Percentiles rank a stretch among this genome's conserved stretches.
These are phyloP conservation scores for Lipomyces chichibuensis DNA, from an alignment of 805 yeast genomes.

Conservation along the genomic window DNA sequence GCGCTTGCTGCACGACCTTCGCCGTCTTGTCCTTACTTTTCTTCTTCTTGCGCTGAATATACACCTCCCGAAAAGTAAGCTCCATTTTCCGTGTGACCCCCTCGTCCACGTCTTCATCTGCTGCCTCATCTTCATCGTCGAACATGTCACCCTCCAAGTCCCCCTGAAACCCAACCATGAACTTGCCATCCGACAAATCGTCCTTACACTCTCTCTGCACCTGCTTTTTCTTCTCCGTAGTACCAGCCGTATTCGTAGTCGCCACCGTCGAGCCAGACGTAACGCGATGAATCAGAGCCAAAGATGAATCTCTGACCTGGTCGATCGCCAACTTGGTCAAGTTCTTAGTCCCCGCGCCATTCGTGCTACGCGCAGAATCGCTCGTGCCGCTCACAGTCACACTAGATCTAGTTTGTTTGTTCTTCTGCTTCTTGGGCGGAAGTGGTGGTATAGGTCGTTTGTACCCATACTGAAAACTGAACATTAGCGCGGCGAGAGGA, in stretches of 20 bases:
- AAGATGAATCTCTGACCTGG: constrained; percentile 18
- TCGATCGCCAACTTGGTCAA: constrained; percentile 8
- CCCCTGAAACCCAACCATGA: constrained; percentile 32
- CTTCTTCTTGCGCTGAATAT: constrained; percentile 17
- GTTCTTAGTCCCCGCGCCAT: not conserved
- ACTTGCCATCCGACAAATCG: constrained; percentile 33
- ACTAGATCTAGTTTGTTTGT: constrained; percentile 1
- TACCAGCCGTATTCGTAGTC: constrained; percentile 5
- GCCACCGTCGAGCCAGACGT: constrained; percentile 24
- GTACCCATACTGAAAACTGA: constrained; percentile 25
- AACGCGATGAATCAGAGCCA: constrained; percentile 25
- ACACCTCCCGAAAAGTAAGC: constrained; percentile 24
- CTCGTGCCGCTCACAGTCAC: not conserved
- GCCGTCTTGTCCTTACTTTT: constrained; percentile 8
- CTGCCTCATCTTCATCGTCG: constrained; percentile 26
- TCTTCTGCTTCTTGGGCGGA: constrained; percentile 9
- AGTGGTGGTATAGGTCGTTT: constrained; percentile 22
- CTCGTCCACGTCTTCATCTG: constrained; percentile 14
- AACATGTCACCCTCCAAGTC: constrained; percentile 28
- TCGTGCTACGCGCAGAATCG: not conserved
- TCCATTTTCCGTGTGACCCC: constrained; percentile 4
- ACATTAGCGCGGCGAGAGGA: constrained; percentile 26
- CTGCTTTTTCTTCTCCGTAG: not conserved
- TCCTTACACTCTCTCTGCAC: constrained; percentile 20
- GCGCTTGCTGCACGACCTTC: not conserved